These are phyloP conservation scores for Russula abietina DNA, from an alignment of 768 basidiomycete genomes.

Conservation along the genomic window DNA sequence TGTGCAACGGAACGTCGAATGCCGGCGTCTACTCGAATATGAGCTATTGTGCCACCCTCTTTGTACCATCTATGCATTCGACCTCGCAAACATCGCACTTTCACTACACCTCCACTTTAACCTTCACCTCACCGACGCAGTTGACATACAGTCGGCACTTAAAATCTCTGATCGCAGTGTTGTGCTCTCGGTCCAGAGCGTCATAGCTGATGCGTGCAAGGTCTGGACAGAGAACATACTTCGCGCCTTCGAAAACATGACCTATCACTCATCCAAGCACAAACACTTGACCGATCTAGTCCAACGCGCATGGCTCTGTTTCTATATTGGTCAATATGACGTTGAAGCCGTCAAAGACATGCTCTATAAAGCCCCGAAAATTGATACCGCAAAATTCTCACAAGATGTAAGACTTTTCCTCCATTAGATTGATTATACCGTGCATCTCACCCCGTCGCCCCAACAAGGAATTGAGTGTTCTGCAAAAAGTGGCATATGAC, in stretches of 20 bases:
- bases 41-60: constrained; percentile 41
- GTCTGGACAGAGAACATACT: constrained; percentile 27
- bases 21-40: constrained; percentile 34
- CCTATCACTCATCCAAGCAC: constrained; percentile 19
- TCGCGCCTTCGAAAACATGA: constrained; percentile 22
- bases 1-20: constrained; percentile 23
- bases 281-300: constrained; percentile 22
- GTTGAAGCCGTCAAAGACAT: constrained; percentile 33
- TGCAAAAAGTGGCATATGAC: constrained; percentile 18
- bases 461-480: constrained; percentile 7
- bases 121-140: constrained; percentile 42
- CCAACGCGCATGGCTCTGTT: constrained; percentile 31
- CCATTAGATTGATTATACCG: background rate
- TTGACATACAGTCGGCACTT: constrained; percentile 54
- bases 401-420: constrained; percentile 31
- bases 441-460: background rate
- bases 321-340: constrained; percentile 37
- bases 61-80: constrained; percentile 48
- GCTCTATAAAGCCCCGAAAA: constrained; percentile 39
- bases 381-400: constrained; percentile 40
- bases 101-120: constrained; percentile 40
- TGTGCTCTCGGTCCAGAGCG: constrained; percentile 36
- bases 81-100: constrained; percentile 46
- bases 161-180: constrained; percentile 36
- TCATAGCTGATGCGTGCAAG: constrained; percentile 19